Percentiles rank a stretch among this genome's conserved stretches.
Conservation (phyloP, 257 asterid genomes). For the Plantago elongata region DNA sequence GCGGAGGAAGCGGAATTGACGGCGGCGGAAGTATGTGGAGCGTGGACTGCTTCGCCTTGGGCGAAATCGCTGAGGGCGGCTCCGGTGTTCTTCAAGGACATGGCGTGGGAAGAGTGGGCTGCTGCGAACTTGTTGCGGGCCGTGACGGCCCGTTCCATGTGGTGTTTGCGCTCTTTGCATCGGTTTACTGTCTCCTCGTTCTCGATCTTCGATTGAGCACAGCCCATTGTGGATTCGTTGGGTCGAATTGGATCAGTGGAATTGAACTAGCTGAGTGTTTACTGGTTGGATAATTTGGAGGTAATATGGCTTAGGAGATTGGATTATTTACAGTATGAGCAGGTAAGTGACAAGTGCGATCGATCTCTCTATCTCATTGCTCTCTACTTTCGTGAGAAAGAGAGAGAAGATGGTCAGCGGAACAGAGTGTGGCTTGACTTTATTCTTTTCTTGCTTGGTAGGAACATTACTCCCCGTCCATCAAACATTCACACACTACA, state of each 20-base stretch:
- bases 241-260: background rate
- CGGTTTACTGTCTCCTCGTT: conserved; percentile 87
- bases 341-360: too few species aligned
- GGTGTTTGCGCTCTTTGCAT: conserved; percentile 80
- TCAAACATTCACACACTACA: too few species aligned
- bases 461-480: too few species aligned
- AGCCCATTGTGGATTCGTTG: conserved; percentile 51
- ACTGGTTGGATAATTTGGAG: background rate
- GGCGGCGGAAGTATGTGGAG: conserved; percentile 27
- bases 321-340: too few species aligned
- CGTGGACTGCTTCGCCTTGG: conserved; percentile 55
- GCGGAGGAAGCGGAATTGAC: background rate
- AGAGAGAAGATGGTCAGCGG: too few species aligned
- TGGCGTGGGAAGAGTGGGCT: conserved; percentile 80
- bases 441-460: too few species aligned
- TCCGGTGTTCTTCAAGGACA: conserved; percentile 86
- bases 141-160: conserved; percentile 78
- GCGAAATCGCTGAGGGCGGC: conserved; percentile 92
- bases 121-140: conserved; percentile 90
- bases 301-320: too few species aligned
- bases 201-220: conserved; percentile 93
- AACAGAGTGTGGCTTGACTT: too few species aligned
- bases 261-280: background rate
- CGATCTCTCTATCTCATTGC: too few species aligned
- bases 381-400: too few species aligned